phyloP scores from a whole-genome alignment of 2,329 filamentous ascomycete genomes.

The Chaetomium globosum region DNA sequence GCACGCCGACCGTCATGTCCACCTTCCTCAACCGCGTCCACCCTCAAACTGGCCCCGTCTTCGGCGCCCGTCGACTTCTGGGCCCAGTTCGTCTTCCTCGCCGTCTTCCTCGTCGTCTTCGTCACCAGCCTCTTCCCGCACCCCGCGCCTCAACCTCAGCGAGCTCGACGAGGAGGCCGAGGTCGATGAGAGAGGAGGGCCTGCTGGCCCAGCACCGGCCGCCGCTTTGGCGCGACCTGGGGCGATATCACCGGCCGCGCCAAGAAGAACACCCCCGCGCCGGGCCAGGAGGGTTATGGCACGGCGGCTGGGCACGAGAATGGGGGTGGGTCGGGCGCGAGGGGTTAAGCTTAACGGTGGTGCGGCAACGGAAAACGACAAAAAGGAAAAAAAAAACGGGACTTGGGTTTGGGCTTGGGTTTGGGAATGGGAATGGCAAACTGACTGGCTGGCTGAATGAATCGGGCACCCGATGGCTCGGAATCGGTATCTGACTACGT shows the following conservation, averaged over 20 bases:
- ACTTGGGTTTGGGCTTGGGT: neutral
- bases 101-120: constrained; percentile 79
- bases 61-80: constrained; percentile 92
- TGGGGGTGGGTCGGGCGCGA: constrained; percentile 3
- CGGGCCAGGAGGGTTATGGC: constrained; percentile 28
- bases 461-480: neutral
- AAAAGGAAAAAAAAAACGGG: neutral
- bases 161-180: constrained; percentile 87
- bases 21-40: constrained; percentile 89
- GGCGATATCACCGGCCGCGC: constrained; percentile 74
- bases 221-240: constrained; percentile 84
- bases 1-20: constrained; percentile 87
- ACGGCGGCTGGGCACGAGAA: constrained; percentile 28
- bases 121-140: constrained; percentile 75
- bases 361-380: neutral
- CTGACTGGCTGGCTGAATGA: neutral
- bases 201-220: constrained; percentile 80
- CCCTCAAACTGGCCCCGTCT: constrained; percentile 95
- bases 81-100: constrained; percentile 91
- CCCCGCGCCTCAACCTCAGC: constrained; percentile 73
- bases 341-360: constrained; percentile 6
- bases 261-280: constrained; percentile 8
- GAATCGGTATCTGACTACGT: neutral
- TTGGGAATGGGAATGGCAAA: neutral
- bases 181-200: constrained; percentile 90